Evolutionary conservation across 2,329 filamentous ascomycete genomes (phyloP).

Genomic region (Colletotrichum liriopes): DNA sequence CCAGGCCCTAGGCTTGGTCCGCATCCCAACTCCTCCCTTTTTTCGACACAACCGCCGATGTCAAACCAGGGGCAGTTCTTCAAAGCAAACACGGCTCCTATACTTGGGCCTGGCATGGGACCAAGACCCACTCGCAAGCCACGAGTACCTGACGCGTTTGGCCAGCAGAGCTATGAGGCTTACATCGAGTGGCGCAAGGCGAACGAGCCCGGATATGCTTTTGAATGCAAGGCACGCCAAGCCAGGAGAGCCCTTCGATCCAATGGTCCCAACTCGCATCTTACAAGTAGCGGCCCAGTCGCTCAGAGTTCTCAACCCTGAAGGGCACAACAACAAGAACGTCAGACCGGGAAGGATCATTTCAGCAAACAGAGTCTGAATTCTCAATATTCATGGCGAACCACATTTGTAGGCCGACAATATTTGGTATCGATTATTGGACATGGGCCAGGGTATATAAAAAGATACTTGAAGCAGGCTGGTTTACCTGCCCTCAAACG

Average conservation of each 20-base stretch:
- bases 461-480: constrained; percentile 1
- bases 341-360: not conserved
- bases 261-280: not conserved
- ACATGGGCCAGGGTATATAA: not conserved
- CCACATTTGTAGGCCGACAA: not conserved
- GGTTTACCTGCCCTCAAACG: not conserved
- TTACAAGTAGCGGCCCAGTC: too few relatives aligned
- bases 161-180: constrained; percentile 64
- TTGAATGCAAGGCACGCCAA: constrained; percentile 59
- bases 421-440: constrained; percentile 14
- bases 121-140: constrained; percentile 57
- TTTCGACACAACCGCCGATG: not conserved
- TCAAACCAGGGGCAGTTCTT: not conserved
- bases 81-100: constrained; percentile 9
- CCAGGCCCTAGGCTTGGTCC: not conserved
- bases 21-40: not conserved
- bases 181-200: constrained; percentile 66
- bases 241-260: constrained; percentile 17
- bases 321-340: too few relatives aligned
- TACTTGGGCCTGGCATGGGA: constrained; percentile 1
- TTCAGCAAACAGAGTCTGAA: not conserved
- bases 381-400: not conserved
- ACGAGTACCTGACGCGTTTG: constrained; percentile 55
- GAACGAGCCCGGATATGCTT: constrained; percentile 63
- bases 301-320: not conserved